phyloP scores from a whole-genome alignment of 2,329 filamentous ascomycete species.

The Xylariaceae sp. region DNA sequence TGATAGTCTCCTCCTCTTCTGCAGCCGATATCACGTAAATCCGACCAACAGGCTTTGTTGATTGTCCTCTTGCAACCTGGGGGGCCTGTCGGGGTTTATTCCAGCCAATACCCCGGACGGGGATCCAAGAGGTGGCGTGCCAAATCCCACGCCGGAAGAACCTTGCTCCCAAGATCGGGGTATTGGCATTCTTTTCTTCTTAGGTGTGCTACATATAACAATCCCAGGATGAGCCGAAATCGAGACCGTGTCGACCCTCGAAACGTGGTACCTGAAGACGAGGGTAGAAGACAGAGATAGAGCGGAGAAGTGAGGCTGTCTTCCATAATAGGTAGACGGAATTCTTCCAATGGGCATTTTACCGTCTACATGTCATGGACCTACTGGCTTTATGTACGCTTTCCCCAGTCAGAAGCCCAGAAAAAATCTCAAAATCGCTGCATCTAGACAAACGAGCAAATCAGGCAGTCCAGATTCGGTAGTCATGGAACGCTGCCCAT shows the following conservation, averaged over 20 bases:
- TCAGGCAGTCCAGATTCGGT: background rate
- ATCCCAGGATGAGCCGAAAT: slow-evolving; percentile 1
- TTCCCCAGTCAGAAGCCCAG: background rate
- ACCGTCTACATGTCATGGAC: slow-evolving; percentile 4
- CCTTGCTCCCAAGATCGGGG: slow-evolving; percentile 2
- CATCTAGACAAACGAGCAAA: background rate
- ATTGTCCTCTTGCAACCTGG: slow-evolving; percentile 2
- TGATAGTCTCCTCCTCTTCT: slow-evolving; percentile 1
- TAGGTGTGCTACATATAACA: background rate
- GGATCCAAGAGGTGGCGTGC: slow-evolving; percentile 9
- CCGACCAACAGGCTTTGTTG: background rate
- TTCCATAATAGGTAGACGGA: background rate
- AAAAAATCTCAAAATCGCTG: background rate
- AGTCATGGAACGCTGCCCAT: background rate
- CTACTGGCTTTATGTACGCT: slow-evolving; percentile 1
- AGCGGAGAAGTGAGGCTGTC: slow-evolving; percentile 5
- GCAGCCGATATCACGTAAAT: background rate
- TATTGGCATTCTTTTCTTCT: background rate
- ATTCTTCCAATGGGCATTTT: background rate
- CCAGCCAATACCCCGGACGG: slow-evolving; percentile 9
- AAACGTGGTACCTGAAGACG: slow-evolving; percentile 1
- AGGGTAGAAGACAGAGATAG: background rate
- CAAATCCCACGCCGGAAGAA: slow-evolving; percentile 8
- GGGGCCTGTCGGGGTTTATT: slow-evolving; percentile 13
- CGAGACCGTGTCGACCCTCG: background rate